Evolutionary conservation across 192 early-diverging fungal genomes (phyloP), one percentile per base, ranked within the genome.

Genomic region (Martensiomyces pterosporus): DNA sequence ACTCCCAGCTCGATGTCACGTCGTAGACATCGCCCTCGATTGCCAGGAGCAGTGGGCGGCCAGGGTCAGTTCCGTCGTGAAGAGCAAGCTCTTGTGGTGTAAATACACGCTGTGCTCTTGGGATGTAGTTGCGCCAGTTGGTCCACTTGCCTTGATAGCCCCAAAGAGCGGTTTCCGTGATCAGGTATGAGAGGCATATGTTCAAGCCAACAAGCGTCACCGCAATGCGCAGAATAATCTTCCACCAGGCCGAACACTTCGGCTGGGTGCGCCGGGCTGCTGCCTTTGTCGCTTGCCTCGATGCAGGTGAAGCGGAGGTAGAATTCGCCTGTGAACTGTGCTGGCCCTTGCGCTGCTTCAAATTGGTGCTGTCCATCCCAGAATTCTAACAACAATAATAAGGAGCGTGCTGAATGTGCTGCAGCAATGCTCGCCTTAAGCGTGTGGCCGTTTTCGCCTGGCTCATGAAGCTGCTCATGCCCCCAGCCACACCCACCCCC

Each of bases 21-120:
- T 99, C 97, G 77, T 90, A 99, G 3, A 99, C 89, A 29, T 91
- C 85, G 15, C 97, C 94, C 43, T 85, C 82, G 39, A 97, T 81
- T 1, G 93, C 92, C 39, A 99, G 55, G 50, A 97, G 95, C 29
- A 97, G 83, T 0, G 91, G 93, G 49, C 85, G 71, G 32, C 64
- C 76, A 0, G 82, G 83, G 62, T 92, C 85, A 26, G 76, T 75
- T 12, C 97, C 97, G 57, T 99, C 92, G 57, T 91, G 93, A 51
- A 64, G 57, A 8, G 78, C 71, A 12, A 99, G 69, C 56, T 99
- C 85, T n/a, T 60, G 69, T 21, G 82, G 76, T 24, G 91, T 88
- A 38, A 97, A 82, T 4, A 83, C 68, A 6, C 64, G 51, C 51
- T 88, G 75, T 39, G 62, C 67, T 60, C 83, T 81, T 21, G 88